Base-by-base conservation (phyloP, 139 green algal species). In the Tetraselmis chui region DNA sequence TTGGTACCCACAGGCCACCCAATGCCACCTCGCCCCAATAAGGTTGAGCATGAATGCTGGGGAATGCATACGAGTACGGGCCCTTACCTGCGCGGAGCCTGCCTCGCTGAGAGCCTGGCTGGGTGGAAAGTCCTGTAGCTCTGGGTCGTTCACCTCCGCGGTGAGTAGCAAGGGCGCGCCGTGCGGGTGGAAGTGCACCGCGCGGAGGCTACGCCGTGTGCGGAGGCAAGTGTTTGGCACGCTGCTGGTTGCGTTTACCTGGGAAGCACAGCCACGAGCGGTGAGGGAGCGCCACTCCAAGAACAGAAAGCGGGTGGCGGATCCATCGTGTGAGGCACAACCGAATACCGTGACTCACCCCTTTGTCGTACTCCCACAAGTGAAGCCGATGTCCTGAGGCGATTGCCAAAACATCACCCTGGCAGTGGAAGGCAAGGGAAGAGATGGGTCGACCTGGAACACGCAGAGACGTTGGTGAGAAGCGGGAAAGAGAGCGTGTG, bases 111-210 rank as follows among this genome's bases (percentile, higher is more conserved):
- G 45, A 5, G 45, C 45, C 45, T 67, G 45, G 11, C 11, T 67
- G 11, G 5, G 45, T 18, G 45, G 45, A 18, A 67, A 67, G 45
- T 67, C 45, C 45, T 67, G 45, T 18, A 67, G 45, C 45, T 67
- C 45, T 18, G 78, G 82, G 80, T 90, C 89, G 77, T 87, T 83
- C 26, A 97, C 94, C 86, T 98, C 94, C 0, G 94, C 94, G 0
- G 93, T 96, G 26, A 98, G 86, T 28, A 98, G 80, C 11, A 98
- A 75, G 2, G 91, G 91, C 0, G 84, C 80, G 18, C 93, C 93
- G 25, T 90, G 85, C 5, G 95, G 95, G 85, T 97, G 95, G 83
- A 98, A 98, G 86, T 97, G 93, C 30, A 98, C 90, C 18, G 95
- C 95, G 0, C 95, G 88, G 85, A 98, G 88, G 0, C 93, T 97